Evolutionary conservation across 176 grass and related monocot genomes (phyloP).

Genomic region (Bolboschoenus planiculmis): DNA sequence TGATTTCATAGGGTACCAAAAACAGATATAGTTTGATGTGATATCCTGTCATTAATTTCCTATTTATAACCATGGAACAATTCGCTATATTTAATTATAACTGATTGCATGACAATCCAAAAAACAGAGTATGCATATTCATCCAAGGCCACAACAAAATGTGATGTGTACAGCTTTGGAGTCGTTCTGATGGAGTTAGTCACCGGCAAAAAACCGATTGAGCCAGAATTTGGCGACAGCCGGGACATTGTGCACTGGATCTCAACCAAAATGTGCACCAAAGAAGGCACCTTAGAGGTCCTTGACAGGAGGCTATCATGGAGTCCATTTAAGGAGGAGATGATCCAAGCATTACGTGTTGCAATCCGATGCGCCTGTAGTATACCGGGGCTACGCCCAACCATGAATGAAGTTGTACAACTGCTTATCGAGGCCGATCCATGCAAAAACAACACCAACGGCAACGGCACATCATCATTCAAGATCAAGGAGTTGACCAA

Average conservation of each 20-base stretch:
- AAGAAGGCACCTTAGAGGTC: slow-evolving; percentile 34
- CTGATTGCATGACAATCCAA: background rate
- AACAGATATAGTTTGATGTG: background rate
- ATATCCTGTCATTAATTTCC: background rate
- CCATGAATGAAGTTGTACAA: slow-evolving; percentile 96
- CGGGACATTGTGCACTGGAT: slow-evolving; percentile 83
- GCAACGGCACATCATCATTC: slow-evolving; percentile 14
- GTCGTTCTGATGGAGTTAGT: slow-evolving; percentile 74
- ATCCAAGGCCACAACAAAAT: slow-evolving; percentile 73
- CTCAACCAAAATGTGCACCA: slow-evolving; percentile 52
- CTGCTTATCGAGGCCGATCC: slow-evolving; percentile 59
- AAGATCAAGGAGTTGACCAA: slow-evolving; percentile 21
- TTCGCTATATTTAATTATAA: background rate
- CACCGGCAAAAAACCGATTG: slow-evolving; percentile 85
- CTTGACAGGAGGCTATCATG: slow-evolving; percentile 60
- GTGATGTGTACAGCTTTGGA: slow-evolving; percentile 49
- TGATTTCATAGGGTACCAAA: background rate
- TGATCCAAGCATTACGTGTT: slow-evolving; percentile 62
- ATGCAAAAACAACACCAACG: slow-evolving; percentile 7
- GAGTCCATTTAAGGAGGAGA: slow-evolving; percentile 77
- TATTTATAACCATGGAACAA: background rate
- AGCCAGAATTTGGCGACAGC: slow-evolving; percentile 83
- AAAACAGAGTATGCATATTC: slow-evolving; percentile 86
- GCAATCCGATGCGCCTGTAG: slow-evolving; percentile 79
- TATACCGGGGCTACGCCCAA: slow-evolving; percentile 46